A percentile compares a stretch with the other conserved stretches of the same genome.
These are phyloP conservation scores for Friedmanniomyces endolithicus DNA, from an alignment of 495 filamentous ascomycete genomes.

Conservation along the genomic window DNA sequence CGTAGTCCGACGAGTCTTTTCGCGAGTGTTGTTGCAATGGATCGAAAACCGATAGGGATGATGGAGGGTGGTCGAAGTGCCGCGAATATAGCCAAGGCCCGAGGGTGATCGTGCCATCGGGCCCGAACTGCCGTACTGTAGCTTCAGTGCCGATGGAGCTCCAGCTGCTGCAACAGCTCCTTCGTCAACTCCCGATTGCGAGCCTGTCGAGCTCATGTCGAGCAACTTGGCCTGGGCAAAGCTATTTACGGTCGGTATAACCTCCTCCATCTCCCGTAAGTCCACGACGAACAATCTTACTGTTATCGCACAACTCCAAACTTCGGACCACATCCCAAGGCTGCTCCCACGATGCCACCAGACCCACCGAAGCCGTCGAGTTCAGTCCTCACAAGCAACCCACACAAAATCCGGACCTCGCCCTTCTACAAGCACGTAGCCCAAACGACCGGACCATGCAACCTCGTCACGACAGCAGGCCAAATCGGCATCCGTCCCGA, in stretches of 20 bases:
- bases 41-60: no score
- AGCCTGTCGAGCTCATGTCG: no score
- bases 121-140: background rate
- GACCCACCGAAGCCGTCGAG: background rate
- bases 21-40: no score
- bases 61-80: no score
- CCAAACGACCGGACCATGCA: constrained; percentile 1
- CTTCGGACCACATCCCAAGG: background rate
- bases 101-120: background rate
- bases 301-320: background rate
- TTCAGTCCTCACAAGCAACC: background rate
- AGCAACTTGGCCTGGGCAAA: no score
- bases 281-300: no score
- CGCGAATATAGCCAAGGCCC: no score
- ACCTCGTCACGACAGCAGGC: constrained; percentile 10
- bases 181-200: background rate
- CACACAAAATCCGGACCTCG: constrained; percentile 3
- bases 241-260: background rate
- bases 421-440: constrained; percentile 13
- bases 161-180: background rate
- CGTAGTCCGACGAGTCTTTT: no score
- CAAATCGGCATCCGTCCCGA: constrained; percentile 12
- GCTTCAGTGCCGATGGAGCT: background rate
- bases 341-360: background rate
- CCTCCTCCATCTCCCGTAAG: background rate